These are phyloP conservation scores for Thalia dealbata DNA, from an alignment of 176 grass and related monocot genomes.

Conservation along the genomic window DNA sequence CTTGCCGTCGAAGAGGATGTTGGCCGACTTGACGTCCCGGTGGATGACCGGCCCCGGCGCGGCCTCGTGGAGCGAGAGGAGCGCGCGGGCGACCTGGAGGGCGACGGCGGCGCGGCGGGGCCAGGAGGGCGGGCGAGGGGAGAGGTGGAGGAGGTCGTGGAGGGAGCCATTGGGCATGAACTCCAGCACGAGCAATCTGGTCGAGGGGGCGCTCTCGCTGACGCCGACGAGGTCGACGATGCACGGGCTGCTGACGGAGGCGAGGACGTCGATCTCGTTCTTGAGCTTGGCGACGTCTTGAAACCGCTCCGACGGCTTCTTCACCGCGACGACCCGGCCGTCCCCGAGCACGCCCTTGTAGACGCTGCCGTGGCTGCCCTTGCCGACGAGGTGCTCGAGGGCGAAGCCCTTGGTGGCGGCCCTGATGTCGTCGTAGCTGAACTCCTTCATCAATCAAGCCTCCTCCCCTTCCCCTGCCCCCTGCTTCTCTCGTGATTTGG, in stretches of 20 bases:
- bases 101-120: constrained; percentile 43
- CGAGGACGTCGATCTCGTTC: constrained; percentile 81
- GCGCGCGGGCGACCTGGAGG: constrained; percentile 57
- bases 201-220: neutral
- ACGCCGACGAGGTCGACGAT: constrained; percentile 58
- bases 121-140: constrained; percentile 49
- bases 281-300: constrained; percentile 45
- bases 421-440: constrained; percentile 59
- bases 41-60: constrained; percentile 42
- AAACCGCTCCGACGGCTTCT: constrained; percentile 37
- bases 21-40: constrained; percentile 85
- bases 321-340: constrained; percentile 41
- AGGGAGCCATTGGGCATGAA: constrained; percentile 75
- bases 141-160: constrained; percentile 65
- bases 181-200: constrained; percentile 65
- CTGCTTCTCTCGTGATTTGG: too few species aligned
- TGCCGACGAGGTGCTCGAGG: constrained; percentile 53
- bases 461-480: too few species aligned
- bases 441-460: constrained; percentile 42
- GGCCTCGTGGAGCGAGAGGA: constrained; percentile 51
- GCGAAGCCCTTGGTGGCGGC: constrained; percentile 60
- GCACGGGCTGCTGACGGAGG: constrained; percentile 25
- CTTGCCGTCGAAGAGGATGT: constrained; percentile 56
- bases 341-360: constrained; percentile 48
- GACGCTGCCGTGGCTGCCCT: constrained; percentile 90